phyloP scores from a whole-genome alignment of 163 green algal genomes.

The Chlamydomonas reinhardtii region DNA sequence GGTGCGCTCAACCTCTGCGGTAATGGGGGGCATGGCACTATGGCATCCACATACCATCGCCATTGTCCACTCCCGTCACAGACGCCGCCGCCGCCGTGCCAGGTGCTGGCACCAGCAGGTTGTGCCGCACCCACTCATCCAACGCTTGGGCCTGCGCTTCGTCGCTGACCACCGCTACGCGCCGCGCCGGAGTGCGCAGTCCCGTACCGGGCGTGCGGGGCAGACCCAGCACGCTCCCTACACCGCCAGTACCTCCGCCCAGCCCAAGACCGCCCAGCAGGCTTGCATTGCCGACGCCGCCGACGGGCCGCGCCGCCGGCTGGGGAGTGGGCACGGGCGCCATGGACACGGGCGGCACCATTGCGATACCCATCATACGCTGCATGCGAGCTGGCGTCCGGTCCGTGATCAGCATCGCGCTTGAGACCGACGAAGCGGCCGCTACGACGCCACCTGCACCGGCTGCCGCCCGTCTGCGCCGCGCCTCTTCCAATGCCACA shows the following conservation, averaged over 20 bases:
- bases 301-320: neutral
- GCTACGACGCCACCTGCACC: neutral
- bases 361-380: neutral
- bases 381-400: constrained; percentile 17
- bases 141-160: constrained; percentile 20
- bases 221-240: too few relatives aligned
- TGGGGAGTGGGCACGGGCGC: neutral
- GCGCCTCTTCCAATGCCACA: neutral
- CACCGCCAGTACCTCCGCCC: too few relatives aligned
- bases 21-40: too few relatives aligned
- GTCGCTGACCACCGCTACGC: constrained; percentile 8
- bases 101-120: neutral
- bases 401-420: neutral
- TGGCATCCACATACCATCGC: too few relatives aligned
- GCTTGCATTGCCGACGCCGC: too few relatives aligned
- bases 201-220: constrained; percentile 14
- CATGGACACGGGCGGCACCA: neutral
- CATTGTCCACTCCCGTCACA: too few relatives aligned
- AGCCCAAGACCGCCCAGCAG: neutral
- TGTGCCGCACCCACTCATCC: constrained; percentile 22
- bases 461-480: neutral
- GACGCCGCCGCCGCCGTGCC: too few relatives aligned
- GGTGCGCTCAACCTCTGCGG: too few relatives aligned
- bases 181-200: constrained; percentile 30
- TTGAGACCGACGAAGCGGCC: neutral